A percentile compares a stretch with the other conserved stretches of the same genome.
phyloP scores from a whole-genome alignment of 352 stramenopile genomes.

The Pythium brachiatum region DNA sequence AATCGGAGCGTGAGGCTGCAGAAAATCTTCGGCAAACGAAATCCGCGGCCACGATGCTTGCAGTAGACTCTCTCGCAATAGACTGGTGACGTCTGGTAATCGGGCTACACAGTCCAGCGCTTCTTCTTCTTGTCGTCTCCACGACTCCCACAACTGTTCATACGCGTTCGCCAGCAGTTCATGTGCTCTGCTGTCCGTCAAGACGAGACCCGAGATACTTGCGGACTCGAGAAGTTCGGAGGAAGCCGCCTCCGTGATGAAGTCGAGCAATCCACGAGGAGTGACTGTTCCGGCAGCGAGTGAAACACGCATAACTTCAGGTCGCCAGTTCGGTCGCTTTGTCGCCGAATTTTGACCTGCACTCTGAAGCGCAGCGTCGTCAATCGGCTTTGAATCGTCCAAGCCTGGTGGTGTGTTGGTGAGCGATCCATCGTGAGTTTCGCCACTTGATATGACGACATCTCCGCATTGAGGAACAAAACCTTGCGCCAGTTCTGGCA shows the following conservation, averaged over 20 bases:
- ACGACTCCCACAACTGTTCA: constrained; percentile 68
- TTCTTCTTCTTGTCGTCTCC: constrained; percentile 55
- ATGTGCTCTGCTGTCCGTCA: constrained; percentile 41
- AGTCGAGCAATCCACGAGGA: constrained; percentile 65
- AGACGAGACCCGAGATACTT: constrained; percentile 27
- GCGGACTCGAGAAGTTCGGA: constrained; percentile 54
- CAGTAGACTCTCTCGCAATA: constrained; percentile 68
- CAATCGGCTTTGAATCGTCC: constrained; percentile 39
- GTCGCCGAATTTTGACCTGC: constrained; percentile 60
- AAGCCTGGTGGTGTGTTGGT: neutral
- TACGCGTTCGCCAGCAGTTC: constrained; percentile 63
- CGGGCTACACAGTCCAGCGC: constrained; percentile 69
- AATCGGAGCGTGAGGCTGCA: constrained; percentile 63
- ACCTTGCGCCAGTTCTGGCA: constrained; percentile 69
- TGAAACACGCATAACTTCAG: constrained; percentile 61
- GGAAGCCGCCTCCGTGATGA: constrained; percentile 54
- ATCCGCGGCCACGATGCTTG: constrained; percentile 51
- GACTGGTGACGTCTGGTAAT: constrained; percentile 52
- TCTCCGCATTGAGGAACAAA: constrained; percentile 75
- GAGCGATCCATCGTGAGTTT: neutral
- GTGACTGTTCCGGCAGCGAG: constrained; percentile 62
- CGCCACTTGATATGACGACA: constrained; percentile 37
- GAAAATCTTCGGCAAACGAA: constrained; percentile 58
- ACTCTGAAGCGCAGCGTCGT: constrained; percentile 66
- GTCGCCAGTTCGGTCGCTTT: constrained; percentile 57